Conservation (phyloP, 163 green algal genomes). For the Scenedesmus sp. region DNA sequence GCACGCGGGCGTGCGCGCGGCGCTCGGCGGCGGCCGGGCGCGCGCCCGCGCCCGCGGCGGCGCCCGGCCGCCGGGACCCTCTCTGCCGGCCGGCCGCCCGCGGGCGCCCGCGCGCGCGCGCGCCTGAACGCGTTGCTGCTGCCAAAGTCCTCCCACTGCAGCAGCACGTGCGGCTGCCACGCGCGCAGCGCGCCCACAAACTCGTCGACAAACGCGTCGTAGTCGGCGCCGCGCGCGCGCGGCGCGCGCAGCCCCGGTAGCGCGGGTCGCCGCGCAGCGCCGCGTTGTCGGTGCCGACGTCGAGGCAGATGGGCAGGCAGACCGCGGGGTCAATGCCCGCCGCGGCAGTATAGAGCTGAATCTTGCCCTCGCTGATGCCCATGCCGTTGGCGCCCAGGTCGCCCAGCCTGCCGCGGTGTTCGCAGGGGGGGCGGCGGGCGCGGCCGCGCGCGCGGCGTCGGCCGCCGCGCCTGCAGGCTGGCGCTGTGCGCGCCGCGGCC, state of each 20-base stretch:
- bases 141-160: conserved; percentile 94
- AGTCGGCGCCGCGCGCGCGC: conserved; percentile 72
- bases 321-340: conserved; percentile 66
- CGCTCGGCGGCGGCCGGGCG: too few relatives aligned
- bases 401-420: conserved; percentile 47
- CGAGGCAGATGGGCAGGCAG: conserved; percentile 84
- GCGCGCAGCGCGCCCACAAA: conserved; percentile 63
- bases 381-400: conserved; percentile 80
- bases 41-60: too few relatives aligned
- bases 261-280: conserved; percentile 62
- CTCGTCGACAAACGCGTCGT: conserved; percentile 75
- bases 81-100: too few relatives aligned
- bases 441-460: too few relatives aligned
- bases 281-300: conserved; percentile 94
- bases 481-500: too few relatives aligned
- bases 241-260: conserved; percentile 71
- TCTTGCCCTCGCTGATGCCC: conserved; percentile 74
- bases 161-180: conserved; percentile 63
- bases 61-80: background rate
- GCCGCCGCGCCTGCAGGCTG: too few relatives aligned
- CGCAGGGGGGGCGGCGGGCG: too few relatives aligned
- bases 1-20: too few relatives aligned
- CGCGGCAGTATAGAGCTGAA: conserved; percentile 64
- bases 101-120: too few relatives aligned
- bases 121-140: conserved; percentile 77